Base-by-base conservation (phyloP, 2,329 filamentous ascomycete species). In the Colletotrichum sp. region DNA sequence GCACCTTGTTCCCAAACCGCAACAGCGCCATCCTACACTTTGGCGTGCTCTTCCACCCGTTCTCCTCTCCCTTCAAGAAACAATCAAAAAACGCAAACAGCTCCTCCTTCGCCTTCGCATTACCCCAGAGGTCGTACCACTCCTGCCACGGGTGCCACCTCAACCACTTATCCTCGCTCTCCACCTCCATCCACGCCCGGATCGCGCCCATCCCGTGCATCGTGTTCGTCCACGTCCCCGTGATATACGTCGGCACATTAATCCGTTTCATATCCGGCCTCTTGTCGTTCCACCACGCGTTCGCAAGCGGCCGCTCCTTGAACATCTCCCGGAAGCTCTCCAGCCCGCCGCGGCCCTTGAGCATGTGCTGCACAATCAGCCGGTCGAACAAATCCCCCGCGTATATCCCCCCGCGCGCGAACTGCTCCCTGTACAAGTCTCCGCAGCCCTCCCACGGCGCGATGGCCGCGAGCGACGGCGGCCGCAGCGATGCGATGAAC, bases 41-140 rank as follows among this genome's bases (percentile, higher is more conserved):
- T 0, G 87, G 85, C 1, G 87, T 89, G 48, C 82, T 80, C 48
- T 86, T 84, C 86, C 86, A 89, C 8, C 79, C 85, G 70, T 89
- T 90, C 1, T 86, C 74, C 1, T 81, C 79, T 0, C 81, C 84
- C 36, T 85, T 87, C 18, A 89, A 80, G 71, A 86, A 90, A 4
- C 78, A 79, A 68, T 89, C 87, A 70, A 89, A 89, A 80, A 87
- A 90, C 1, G 76, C 71, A 8, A 80, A 75, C 1, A 89, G 81
- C 67, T 89, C 86, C 2, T 83, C 79, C 28, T 66, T 77, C 16
- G 74, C 67, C 36, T 67, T 28, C 36, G 34, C 9, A 18, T 76
- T 55, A 4, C 73, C 58, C 70, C 73, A 55, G 15, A 66, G 48
- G 56, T 70, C 60, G 18, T 43, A 68, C 69, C 70, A 68, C 65